Conservation (phyloP, 2,329 filamentous ascomycete genomes). For the Colletotrichum lini region DNA sequence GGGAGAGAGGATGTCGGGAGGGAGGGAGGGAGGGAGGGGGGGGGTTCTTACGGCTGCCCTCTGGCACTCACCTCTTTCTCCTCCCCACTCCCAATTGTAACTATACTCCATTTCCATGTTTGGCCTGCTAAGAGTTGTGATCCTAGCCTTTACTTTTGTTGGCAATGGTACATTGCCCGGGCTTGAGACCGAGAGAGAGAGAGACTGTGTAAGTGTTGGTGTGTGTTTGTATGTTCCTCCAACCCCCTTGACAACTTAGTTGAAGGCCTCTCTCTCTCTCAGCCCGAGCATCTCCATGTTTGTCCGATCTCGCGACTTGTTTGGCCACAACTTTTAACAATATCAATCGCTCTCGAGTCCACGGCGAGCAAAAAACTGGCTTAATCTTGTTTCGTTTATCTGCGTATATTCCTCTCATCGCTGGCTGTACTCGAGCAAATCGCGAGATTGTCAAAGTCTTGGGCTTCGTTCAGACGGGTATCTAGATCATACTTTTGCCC, state of each 20-base stretch:
- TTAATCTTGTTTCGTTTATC: too few relatives aligned
- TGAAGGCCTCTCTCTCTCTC: too few relatives aligned
- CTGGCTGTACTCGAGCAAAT: background rate
- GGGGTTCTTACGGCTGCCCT: background rate
- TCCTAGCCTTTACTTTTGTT: background rate
- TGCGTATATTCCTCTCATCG: background rate
- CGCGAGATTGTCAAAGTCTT: background rate
- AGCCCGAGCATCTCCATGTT: too few relatives aligned
- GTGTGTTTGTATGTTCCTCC: background rate
- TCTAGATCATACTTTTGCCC: constrained; percentile 20
- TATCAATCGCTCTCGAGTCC: too few relatives aligned
- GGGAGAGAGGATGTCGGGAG: background rate
- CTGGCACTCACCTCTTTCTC: background rate
- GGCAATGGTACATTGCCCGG: too few relatives aligned
- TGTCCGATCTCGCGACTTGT: too few relatives aligned
- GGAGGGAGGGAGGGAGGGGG: background rate
- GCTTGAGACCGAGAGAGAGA: too few relatives aligned
- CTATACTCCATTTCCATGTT: constrained; percentile 9
- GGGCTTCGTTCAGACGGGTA: constrained; percentile 1
- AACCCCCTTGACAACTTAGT: too few relatives aligned
- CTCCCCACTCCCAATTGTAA: constrained; percentile 14
- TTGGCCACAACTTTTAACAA: too few relatives aligned
- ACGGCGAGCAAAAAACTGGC: too few relatives aligned
- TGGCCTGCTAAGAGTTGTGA: background rate
- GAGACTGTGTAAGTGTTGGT: background rate